phyloP scores from a whole-genome alignment of 495 filamentous ascomycete species.

The Penicillium robsamsonii region DNA sequence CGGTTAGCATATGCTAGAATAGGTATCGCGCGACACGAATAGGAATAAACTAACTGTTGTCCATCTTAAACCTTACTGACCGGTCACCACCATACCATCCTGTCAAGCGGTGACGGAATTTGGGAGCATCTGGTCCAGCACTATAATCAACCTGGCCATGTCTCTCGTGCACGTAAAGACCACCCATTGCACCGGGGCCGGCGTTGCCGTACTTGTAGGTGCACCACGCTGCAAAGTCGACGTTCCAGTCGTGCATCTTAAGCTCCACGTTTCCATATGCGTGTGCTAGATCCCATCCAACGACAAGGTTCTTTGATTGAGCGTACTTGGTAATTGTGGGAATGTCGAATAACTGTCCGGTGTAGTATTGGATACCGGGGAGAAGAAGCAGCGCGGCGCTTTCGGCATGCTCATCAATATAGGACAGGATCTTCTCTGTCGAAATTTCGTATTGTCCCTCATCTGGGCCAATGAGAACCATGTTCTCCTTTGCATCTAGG shows the following conservation, averaged over 20 bases:
- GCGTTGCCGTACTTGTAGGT: conserved; percentile 95
- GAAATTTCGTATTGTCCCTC: conserved; percentile 50
- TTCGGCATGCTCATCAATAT: conserved; percentile 71
- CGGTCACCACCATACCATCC: conserved; percentile 94
- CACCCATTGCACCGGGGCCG: conserved; percentile 83
- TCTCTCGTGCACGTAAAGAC: conserved; percentile 79
- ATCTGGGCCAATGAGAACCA: conserved; percentile 72
- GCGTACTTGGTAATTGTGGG: conserved; percentile 78
- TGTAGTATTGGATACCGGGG: conserved; percentile 94
- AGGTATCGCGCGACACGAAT: neutral
- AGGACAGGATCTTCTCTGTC: conserved; percentile 69
- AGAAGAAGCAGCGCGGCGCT: conserved; percentile 78
- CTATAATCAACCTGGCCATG: conserved; percentile 58
- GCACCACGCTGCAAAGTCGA: conserved; percentile 95
- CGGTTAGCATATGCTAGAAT: conserved; percentile 10
- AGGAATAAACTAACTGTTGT: conserved; percentile 47
- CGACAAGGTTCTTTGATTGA: conserved; percentile 67
- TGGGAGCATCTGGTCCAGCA: conserved; percentile 40
- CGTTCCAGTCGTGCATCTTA: conserved; percentile 84
- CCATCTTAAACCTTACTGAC: conserved; percentile 73
- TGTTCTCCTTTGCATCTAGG: conserved; percentile 62
- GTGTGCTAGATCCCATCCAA: conserved; percentile 95
- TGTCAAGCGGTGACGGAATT: conserved; percentile 59
- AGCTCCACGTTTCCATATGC: conserved; percentile 88
- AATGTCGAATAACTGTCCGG: conserved; percentile 87